Conservation (phyloP, 805 yeast species). For the Ogataea siamensis region DNA sequence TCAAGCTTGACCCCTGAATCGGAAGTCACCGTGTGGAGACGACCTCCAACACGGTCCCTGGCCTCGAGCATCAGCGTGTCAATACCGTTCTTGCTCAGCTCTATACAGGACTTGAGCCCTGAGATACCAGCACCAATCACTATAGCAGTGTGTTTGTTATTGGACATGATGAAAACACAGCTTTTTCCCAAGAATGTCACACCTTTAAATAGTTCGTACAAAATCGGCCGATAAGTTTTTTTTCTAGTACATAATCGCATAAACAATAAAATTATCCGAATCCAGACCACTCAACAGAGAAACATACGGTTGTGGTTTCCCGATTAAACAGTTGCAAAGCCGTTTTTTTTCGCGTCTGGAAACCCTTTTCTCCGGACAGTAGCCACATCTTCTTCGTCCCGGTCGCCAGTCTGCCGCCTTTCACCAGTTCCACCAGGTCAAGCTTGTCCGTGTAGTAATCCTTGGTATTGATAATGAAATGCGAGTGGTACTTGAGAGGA, state of each 20-base stretch:
- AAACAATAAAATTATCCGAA: slow-evolving; percentile 57
- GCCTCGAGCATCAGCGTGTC: slow-evolving; percentile 49
- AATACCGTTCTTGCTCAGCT: slow-evolving; percentile 35
- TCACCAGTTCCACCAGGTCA: slow-evolving; percentile 57
- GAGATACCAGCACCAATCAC: slow-evolving; percentile 58
- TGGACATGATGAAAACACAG: not conserved
- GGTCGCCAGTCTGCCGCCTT: slow-evolving; percentile 90
- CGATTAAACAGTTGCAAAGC: not conserved
- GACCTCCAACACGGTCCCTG: slow-evolving; percentile 63
- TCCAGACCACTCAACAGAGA: slow-evolving; percentile 94
- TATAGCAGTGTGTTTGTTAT: slow-evolving; percentile 31
- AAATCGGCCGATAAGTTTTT: slow-evolving; percentile 8
- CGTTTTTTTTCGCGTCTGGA: slow-evolving; percentile 13
- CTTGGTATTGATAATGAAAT: slow-evolving; percentile 60
- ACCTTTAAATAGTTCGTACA: slow-evolving; percentile 24
- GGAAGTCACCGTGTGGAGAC: slow-evolving; percentile 46
- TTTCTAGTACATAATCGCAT: not conserved
- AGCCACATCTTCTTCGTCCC: slow-evolving; percentile 87
- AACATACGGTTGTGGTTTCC: slow-evolving; percentile 41
- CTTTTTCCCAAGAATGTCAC: not conserved
- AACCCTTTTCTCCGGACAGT: slow-evolving; percentile 39
- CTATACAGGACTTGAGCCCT: slow-evolving; percentile 49
- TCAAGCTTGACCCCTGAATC: slow-evolving; percentile 45
- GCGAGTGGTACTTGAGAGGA: slow-evolving; percentile 87
- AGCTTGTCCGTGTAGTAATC: slow-evolving; percentile 50